phyloP scores from a whole-genome alignment of 2,329 filamentous ascomycete species.

The Hirsutella thompsonii region DNA sequence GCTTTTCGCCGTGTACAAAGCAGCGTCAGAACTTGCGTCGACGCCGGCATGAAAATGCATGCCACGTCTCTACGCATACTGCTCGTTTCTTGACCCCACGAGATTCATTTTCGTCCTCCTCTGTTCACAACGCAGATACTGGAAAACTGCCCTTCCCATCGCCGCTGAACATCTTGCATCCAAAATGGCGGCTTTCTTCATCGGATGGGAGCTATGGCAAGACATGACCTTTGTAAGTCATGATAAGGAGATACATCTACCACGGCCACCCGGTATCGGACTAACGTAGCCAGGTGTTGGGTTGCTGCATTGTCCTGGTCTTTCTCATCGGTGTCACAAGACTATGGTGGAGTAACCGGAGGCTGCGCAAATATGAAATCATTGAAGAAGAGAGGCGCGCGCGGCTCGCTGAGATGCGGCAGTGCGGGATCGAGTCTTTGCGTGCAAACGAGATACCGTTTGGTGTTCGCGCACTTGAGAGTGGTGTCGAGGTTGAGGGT shows the following conservation, averaged over 20 bases:
- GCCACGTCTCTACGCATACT: no score
- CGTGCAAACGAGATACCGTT: constrained; percentile 58
- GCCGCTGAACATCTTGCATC: background rate
- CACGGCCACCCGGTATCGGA: no score
- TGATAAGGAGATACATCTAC: constrained; percentile 7
- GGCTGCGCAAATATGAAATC: constrained; percentile 42
- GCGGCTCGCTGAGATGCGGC: constrained; percentile 38
- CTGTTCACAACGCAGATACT: no score
- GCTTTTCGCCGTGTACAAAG: no score
- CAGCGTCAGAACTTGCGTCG: no score
- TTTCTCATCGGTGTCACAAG: constrained; percentile 57
- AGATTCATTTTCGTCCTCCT: no score
- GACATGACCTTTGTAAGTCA: constrained; percentile 68
- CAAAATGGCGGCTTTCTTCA: constrained; percentile 41
- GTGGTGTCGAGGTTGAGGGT: constrained; percentile 71
- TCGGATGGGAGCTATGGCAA: constrained; percentile 70
- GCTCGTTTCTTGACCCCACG: no score
- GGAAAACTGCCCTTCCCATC: background rate
- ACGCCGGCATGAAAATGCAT: no score
- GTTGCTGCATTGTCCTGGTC: constrained; percentile 54
- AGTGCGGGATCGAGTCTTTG: constrained; percentile 32
- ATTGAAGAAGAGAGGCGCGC: constrained; percentile 54
- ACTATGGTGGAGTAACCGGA: constrained; percentile 47
- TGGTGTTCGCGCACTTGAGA: constrained; percentile 73
- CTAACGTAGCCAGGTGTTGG: constrained; percentile 47